Base-by-base conservation (phyloP, 2,329 filamentous ascomycete genomes). In the Cladosporium austrohemisphaericum region DNA sequence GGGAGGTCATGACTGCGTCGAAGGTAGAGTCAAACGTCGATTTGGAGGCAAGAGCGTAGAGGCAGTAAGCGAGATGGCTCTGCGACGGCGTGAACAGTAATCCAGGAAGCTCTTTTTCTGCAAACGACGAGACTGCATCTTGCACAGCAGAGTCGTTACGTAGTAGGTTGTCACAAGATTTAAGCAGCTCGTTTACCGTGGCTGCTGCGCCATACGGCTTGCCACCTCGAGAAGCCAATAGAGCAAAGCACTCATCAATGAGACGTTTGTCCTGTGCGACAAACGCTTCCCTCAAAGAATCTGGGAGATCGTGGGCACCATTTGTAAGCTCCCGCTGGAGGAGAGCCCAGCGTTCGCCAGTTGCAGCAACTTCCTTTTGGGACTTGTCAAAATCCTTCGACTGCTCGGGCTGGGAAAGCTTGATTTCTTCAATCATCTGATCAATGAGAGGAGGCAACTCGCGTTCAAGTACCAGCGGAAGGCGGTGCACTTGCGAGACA, bases 331-430 rank as follows among this genome's bases (percentile, higher is more conserved):
- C 66, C 37, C 64, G 56, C 53, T 75, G 73, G 8, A 89, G 67
- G 1, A 77, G 69, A 70, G 88, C 65, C 59, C 70, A 88, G 1
- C 86, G 82, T 37, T 76, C 73, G 0, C 84, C 83, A 58, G 86
- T 79, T 5, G 82, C 75, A 8, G 80, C 79, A 20, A 95, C 76
- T 32, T 74, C 73, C 43, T 80, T 76, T 63, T 95, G 89, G 0
- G 88, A 94, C 33, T 76, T 75, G 20, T 79, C 76, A 57, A 87
- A 87, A 14, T 89, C 86, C 54, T 85, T 85, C 0, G 89, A 90
- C 49, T 92, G 83, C 62, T 92, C 89, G 1, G 91, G 89, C 4
- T 88, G 76, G 0, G 89, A 94, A 5, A 80, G 79, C 47, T 83
- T 83, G 50, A 95, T 82, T 29, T 79, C 76, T 25, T 81, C 73